Evolutionary conservation across 2,329 filamentous ascomycete species (phyloP).

Genomic region (Truncatella angustata): DNA sequence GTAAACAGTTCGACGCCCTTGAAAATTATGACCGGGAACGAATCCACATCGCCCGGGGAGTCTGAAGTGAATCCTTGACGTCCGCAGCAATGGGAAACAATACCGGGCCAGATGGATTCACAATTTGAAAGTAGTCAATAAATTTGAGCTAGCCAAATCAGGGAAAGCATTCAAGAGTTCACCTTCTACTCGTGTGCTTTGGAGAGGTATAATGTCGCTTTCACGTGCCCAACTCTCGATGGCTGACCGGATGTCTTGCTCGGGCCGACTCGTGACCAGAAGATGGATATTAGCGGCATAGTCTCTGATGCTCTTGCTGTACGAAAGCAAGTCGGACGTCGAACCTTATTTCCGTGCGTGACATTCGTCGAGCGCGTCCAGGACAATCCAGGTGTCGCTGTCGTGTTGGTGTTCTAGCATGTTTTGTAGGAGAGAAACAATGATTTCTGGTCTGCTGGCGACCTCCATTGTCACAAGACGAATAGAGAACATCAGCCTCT

Average conservation of each 20-base stretch:
- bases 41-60: no score
- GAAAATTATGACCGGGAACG: no score
- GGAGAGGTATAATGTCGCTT: conserved; percentile 17
- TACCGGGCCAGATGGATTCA: no score
- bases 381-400: conserved; percentile 20
- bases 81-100: no score
- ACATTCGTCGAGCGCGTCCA: conserved; percentile 31
- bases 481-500: conserved; percentile 24
- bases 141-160: no score
- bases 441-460: no score
- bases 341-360: conserved; percentile 6
- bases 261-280: conserved; percentile 23
- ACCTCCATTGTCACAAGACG: conserved; percentile 19
- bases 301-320: neutral
- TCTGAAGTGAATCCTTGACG: no score
- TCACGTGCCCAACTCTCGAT: conserved; percentile 14
- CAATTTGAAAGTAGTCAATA: no score
- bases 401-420: conserved; percentile 24
- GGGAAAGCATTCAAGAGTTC: no score
- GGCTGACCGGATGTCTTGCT: conserved; percentile 20
- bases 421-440: conserved; percentile 14
- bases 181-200: conserved; percentile 16
- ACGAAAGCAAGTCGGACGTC: conserved; percentile 12
- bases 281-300: conserved; percentile 14
- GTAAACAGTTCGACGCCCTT: no score